A percentile compares a stretch with the other conserved stretches of the same genome.
Evolutionary conservation across 768 basidiomycete species (phyloP).

Genomic region (Lentinula sp.): DNA sequence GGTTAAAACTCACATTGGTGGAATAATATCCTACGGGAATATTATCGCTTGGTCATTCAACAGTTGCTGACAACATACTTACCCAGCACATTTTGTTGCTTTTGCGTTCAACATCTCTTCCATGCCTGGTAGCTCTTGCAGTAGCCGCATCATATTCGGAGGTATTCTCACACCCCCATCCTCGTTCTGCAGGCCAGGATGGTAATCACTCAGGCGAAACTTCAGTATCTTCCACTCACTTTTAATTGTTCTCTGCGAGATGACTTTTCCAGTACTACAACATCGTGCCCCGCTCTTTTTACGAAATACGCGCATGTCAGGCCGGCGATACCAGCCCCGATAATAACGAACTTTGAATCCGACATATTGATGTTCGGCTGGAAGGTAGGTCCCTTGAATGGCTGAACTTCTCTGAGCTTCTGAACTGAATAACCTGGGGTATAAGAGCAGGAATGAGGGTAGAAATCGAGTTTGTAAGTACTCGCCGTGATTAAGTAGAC

Average conservation of each 20-base stretch:
- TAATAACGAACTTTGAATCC: constrained; percentile 5
- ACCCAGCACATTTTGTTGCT: constrained; percentile 4
- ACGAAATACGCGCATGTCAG: constrained; percentile 34
- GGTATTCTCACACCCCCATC: constrained; percentile 9
- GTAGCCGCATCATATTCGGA: constrained; percentile 12
- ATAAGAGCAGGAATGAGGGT: background rate
- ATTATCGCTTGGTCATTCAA: background rate
- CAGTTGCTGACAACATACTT: background rate
- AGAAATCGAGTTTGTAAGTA: background rate
- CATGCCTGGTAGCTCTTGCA: constrained; percentile 8
- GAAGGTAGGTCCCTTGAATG: too few species aligned
- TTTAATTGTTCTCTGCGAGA: constrained; percentile 16
- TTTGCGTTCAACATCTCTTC: background rate
- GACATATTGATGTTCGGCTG: background rate
- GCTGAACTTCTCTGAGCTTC: background rate
- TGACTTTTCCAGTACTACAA: constrained; percentile 32
- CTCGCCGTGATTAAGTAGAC: background rate
- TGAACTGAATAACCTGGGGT: background rate
- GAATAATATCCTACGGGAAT: background rate
- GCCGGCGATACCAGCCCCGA: constrained; percentile 27
- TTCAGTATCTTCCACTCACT: background rate
- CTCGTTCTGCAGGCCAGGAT: background rate
- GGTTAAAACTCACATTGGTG: background rate
- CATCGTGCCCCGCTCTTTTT: constrained; percentile 34
- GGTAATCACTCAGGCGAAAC: background rate